A percentile compares a stretch with the other conserved stretches of the same genome.
Evolutionary conservation across 1,284 basidiomycete genomes (phyloP).

Genomic region (Cutaneotrichosporon sp.): DNA sequence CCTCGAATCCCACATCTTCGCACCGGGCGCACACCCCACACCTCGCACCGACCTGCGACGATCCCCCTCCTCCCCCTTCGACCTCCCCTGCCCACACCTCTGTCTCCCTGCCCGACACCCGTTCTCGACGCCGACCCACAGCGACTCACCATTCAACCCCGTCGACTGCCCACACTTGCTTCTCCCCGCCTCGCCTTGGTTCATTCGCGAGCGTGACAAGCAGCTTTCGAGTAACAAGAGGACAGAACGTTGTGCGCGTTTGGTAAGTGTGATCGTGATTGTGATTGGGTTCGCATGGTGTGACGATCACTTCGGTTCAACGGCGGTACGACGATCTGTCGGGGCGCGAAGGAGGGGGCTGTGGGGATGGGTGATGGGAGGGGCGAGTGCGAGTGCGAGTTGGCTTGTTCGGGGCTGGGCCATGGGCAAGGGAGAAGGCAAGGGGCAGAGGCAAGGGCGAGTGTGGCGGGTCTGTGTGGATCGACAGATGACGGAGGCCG

Average conservation of each 20-base stretch:
- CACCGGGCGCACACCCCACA: no score
- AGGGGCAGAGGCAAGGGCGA: no score
- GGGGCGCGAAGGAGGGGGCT: neutral
- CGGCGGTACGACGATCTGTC: no score
- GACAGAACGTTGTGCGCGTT: constrained; percentile 11
- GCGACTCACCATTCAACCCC: no score
- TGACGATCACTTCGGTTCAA: no score
- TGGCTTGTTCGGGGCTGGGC: no score
- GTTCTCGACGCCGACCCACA: constrained; percentile 9
- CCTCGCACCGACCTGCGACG: no score
- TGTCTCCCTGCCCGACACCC: neutral
- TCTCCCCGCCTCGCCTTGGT: neutral
- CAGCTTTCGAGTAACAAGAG: constrained; percentile 4
- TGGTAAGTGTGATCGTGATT: constrained; percentile 9
- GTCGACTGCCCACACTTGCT: neutral
- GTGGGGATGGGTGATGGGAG: neutral
- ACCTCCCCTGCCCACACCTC: neutral
- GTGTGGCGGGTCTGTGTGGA: neutral
- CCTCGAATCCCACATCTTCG: no score
- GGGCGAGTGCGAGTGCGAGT: no score
- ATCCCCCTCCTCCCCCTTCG: neutral
- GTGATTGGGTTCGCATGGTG: no score
- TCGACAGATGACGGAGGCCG: neutral
- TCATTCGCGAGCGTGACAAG: neutral
- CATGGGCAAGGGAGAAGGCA: no score